These are phyloP conservation scores for Anisodus acutangulus DNA, from an alignment of 257 asterid species.

Conservation along the genomic window DNA sequence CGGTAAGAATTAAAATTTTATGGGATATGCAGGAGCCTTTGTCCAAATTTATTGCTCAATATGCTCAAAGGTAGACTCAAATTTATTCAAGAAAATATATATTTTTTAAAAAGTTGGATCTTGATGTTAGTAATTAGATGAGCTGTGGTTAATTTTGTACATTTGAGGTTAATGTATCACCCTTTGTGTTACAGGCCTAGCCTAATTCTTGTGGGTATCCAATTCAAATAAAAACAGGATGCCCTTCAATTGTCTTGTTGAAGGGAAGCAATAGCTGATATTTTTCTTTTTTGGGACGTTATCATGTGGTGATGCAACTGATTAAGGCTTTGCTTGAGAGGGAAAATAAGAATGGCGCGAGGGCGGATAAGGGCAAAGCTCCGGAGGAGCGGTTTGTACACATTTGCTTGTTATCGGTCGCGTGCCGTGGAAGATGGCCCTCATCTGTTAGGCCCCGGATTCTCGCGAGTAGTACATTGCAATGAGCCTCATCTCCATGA, in stretches of 20 bases:
- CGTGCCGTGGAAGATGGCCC: constrained; percentile 49
- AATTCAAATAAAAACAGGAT: not conserved
- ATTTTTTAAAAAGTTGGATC: not conserved
- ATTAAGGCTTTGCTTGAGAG: constrained; percentile 34
- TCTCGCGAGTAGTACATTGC: constrained; percentile 73
- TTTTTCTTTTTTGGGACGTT: not conserved
- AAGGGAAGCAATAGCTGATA: not conserved
- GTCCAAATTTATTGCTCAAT: not conserved
- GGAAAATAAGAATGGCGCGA: constrained; percentile 54
- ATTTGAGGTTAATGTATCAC: constrained; percentile 12
- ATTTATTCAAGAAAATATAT: not conserved
- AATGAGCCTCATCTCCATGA: constrained; percentile 76
- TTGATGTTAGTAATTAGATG: not conserved
- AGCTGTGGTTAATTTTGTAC: not conserved
- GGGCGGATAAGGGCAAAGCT: constrained; percentile 81
- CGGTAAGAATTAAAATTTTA: no score
- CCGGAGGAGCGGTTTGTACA: constrained; percentile 74
- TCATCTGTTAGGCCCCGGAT: constrained; percentile 76
- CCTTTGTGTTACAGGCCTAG: constrained; percentile 7
- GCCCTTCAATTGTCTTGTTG: no score
- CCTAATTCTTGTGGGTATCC: not conserved
- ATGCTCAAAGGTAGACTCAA: no score
- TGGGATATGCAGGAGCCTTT: no score
- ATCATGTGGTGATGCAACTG: constrained; percentile 5
- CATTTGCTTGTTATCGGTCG: constrained; percentile 73